Conservation (phyloP, 768 basidiomycete species). For the Heimioporus sp. region DNA sequence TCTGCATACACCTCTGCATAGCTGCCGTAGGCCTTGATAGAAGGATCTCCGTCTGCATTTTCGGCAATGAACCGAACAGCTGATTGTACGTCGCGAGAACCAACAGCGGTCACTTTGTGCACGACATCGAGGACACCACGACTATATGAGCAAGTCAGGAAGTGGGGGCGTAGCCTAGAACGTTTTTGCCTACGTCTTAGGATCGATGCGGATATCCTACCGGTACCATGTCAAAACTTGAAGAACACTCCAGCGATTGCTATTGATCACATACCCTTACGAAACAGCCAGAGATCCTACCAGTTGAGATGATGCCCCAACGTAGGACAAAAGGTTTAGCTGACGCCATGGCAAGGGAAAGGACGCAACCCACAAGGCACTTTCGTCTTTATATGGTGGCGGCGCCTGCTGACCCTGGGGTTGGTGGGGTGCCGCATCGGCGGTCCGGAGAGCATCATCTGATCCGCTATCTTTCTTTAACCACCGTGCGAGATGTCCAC, state of each 20-base stretch:
- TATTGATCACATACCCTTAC: slow-evolving; percentile 46
- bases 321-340: slow-evolving; percentile 47
- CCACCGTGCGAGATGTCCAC: not conserved
- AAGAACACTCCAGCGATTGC: not conserved
- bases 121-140: slow-evolving; percentile 62
- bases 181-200: slow-evolving; percentile 56
- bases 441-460: slow-evolving; percentile 9
- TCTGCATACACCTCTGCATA: slow-evolving; percentile 77
- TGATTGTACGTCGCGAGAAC: slow-evolving; percentile 67
- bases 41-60: slow-evolving; percentile 46
- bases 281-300: slow-evolving; percentile 65
- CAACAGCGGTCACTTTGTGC: slow-evolving; percentile 73
- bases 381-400: not conserved
- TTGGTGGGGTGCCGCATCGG: not conserved
- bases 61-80: slow-evolving; percentile 67
- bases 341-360: slow-evolving; percentile 14
- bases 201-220: slow-evolving; percentile 76
- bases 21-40: slow-evolving; percentile 65
- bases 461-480: not conserved
- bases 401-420: not conserved
- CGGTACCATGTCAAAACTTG: slow-evolving; percentile 1
- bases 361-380: not conserved
- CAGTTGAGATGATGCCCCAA: slow-evolving; percentile 90
- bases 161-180: not conserved
- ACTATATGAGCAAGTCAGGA: slow-evolving; percentile 33